Evolutionary conservation across 2,329 filamentous ascomycete genomes (phyloP).

Genomic region (Neopestalotiopsis sp.): DNA sequence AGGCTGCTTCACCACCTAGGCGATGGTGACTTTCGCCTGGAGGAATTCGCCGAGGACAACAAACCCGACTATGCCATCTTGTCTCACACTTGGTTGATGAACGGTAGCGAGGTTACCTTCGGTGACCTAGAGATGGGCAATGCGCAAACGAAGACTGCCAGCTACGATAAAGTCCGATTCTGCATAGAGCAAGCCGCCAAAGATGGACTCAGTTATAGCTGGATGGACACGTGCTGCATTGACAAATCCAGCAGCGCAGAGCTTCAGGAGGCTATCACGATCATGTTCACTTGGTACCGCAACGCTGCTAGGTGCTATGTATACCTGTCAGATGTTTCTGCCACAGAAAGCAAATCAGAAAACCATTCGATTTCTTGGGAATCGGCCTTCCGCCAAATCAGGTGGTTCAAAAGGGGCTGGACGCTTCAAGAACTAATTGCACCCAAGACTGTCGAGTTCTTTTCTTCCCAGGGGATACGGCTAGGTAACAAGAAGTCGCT

Average conservation of each 20-base stretch:
- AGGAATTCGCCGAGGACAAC: too few relatives aligned
- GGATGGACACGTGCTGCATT: background rate
- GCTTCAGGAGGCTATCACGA: background rate
- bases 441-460: background rate
- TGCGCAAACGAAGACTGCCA: background rate
- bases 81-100: background rate
- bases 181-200: background rate
- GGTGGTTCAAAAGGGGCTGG: background rate
- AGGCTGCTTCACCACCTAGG: too few relatives aligned
- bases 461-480: background rate
- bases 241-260: background rate
- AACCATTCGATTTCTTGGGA: background rate
- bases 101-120: background rate
- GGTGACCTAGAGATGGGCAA: background rate
- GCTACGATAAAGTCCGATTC: background rate
- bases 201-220: background rate
- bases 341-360: too few relatives aligned
- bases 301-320: background rate
- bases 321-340: background rate
- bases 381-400: background rate
- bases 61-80: background rate
- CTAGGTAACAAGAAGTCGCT: background rate
- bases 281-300: background rate
- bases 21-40: too few relatives aligned
- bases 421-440: background rate